These are phyloP conservation scores for Firmiana major DNA, from an alignment of 345 rosid species.

Conservation along the genomic window DNA sequence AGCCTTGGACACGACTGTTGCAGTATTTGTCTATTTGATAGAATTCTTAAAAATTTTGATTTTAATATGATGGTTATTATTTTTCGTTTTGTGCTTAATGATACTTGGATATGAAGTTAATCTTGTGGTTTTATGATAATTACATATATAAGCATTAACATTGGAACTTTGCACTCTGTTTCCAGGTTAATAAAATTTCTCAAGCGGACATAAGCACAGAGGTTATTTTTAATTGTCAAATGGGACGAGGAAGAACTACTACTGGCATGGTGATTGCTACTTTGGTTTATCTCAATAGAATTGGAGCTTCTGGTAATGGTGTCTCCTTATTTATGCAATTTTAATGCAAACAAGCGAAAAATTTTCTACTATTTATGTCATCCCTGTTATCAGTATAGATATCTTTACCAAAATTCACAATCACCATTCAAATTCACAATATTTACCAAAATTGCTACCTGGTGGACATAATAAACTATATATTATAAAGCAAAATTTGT, in stretches of 20 bases:
- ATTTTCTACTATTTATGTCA: neutral
- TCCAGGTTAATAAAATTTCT: constrained; percentile 86
- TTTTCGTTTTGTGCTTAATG: neutral
- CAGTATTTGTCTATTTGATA: neutral
- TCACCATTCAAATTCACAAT: too few relatives aligned
- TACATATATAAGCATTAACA: neutral
- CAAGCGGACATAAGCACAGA: constrained; percentile 63
- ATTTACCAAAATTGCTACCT: too few relatives aligned
- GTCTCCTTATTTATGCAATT: constrained; percentile 19
- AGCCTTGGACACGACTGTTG: neutral
- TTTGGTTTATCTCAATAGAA: constrained; percentile 79
- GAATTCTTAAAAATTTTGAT: constrained; percentile 1
- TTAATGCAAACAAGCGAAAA: neutral
- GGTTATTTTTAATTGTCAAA: constrained; percentile 93
- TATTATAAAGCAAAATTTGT: neutral
- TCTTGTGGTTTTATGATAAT: neutral
- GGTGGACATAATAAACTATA: neutral
- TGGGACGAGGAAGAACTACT: constrained; percentile 99
- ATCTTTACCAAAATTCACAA: too few relatives aligned
- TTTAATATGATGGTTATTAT: neutral
- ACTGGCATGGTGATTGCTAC: constrained; percentile 99
- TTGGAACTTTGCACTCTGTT: neutral
- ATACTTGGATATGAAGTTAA: neutral
- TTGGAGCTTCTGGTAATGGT: constrained; percentile 75
- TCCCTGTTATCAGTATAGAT: neutral